Percentiles rank a stretch among this genome's conserved stretches.
Conservation (phyloP, 371 early-diverging fungal genomes). For the Nematocida ironsii region DNA sequence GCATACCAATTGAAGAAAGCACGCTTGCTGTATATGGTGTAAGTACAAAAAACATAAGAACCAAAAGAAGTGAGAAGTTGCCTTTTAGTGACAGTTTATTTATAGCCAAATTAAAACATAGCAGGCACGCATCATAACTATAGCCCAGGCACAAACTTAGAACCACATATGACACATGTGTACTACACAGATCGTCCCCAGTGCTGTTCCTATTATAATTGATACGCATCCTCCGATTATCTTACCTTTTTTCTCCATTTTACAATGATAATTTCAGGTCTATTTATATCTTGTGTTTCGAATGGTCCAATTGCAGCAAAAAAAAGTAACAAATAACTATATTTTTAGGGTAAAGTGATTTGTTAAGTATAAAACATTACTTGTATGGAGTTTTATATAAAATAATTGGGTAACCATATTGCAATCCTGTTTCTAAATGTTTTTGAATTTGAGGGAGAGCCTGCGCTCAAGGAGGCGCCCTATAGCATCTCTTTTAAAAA, state of each 20-base stretch:
- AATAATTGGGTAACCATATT: neutral
- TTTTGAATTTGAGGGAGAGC: too few relatives aligned
- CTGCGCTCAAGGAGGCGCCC: too few relatives aligned
- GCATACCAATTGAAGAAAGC: conserved; percentile 6
- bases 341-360: neutral
- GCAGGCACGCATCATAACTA: neutral
- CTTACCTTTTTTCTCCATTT: conserved; percentile 35
- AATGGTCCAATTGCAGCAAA: neutral
- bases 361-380: neutral
- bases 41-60: conserved; percentile 10
- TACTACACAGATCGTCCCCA: neutral
- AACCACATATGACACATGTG: conserved; percentile 22
- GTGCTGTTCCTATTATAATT: conserved; percentile 23
- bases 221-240: conserved; percentile 1
- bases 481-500: too few relatives aligned
- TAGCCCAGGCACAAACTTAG: neutral
- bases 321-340: neutral
- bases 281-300: conserved; percentile 37
- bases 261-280: neutral
- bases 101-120: conserved; percentile 30
- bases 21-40: neutral
- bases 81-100: conserved; percentile 19
- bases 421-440: too few relatives aligned
- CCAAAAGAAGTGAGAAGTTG: neutral
- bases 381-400: neutral